Evolutionary conservation across 2,329 filamentous ascomycete species (phyloP).

Genomic region (Pseudogymnoascus sp.): DNA sequence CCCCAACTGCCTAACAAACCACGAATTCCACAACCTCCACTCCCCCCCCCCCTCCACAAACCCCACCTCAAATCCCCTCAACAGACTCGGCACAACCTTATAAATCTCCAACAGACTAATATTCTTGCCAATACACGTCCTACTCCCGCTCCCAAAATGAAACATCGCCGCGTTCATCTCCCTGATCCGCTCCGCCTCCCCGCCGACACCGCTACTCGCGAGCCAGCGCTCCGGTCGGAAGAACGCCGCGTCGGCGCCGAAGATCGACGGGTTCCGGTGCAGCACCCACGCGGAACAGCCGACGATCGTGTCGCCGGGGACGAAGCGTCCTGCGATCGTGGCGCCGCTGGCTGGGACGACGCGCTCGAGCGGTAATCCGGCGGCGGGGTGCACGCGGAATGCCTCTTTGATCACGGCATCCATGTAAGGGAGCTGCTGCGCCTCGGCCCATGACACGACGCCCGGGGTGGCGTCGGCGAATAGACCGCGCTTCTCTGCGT

Average conservation of each 20-base stretch:
- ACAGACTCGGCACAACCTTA: constrained; percentile 51
- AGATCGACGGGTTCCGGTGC: constrained; percentile 58
- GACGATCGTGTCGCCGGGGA: constrained; percentile 64
- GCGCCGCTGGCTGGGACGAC: constrained; percentile 58
- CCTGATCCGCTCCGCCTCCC: constrained; percentile 45
- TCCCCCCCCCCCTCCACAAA: constrained; percentile 46
- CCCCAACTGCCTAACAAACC: constrained; percentile 54
- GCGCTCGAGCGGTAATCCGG: constrained; percentile 64
- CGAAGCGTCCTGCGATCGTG: constrained; percentile 51
- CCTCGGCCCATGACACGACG: constrained; percentile 61
- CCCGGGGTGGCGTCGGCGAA: constrained; percentile 46
- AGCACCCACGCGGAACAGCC: constrained; percentile 70
- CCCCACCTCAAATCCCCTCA: constrained; percentile 55
- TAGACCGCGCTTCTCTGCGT: constrained; percentile 41
- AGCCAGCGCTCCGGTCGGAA: constrained; percentile 64
- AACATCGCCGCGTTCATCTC: constrained; percentile 64
- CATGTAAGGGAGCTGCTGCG: constrained; percentile 63
- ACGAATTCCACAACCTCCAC: constrained; percentile 52
- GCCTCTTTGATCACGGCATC: constrained; percentile 72
- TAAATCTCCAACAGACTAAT: constrained; percentile 56
- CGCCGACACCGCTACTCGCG: constrained; percentile 27
- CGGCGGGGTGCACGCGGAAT: constrained; percentile 66
- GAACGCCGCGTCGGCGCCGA: constrained; percentile 55
- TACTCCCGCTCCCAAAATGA: constrained; percentile 62
- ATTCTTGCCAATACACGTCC: constrained; percentile 64